Evolutionary conservation across 345 rosid species (phyloP), one percentile per base, ranked within the genome.

Genomic region (Tarenaya hassleriana): DNA sequence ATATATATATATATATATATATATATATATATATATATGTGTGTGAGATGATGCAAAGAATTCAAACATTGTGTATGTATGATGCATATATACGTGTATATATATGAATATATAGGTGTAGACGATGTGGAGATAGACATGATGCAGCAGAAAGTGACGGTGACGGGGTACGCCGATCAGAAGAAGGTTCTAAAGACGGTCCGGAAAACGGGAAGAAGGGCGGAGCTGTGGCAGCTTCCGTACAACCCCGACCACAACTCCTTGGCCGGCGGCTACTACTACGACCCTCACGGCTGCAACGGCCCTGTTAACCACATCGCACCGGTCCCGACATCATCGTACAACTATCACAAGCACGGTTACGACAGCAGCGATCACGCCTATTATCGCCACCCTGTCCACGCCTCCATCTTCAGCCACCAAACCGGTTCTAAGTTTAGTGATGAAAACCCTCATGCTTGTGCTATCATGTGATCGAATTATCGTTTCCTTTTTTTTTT

Each of bases 341-440:
- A 87, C 73, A 87, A 91, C 43, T 91, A 82, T 64, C 79, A 77
- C 73, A 91, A 82, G 68, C 96, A 91, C 53, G 96, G 96, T 9
- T 84, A 82, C 21, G 85, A 80, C 42, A 75, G 60, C 66, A 70
- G 47, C 15, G 75, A 72, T 41, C 69, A 65, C 19, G 59, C 69
- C 7, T 67, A 88, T 58, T 74, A 79, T 55, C 75, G 75, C 16
- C 79, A 76, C 12, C 73, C 76, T 0, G 69, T 61, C 17, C 77
- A 71, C 13, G 66, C 95, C 10, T 70, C 73, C 39, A 61, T 76
- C 33, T 83, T 83, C 27, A 56, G 59, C 15, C 75, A 78, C 45
- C 94, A 80, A 15, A 61, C 88, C 9, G 83, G 80, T 38, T 61
- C 88, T 0, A 65, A 78, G 31, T 83, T 90, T 50, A 86, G 95